Conservation (phyloP, 192 early-diverging fungal genomes). For the Podila verticillata region DNA sequence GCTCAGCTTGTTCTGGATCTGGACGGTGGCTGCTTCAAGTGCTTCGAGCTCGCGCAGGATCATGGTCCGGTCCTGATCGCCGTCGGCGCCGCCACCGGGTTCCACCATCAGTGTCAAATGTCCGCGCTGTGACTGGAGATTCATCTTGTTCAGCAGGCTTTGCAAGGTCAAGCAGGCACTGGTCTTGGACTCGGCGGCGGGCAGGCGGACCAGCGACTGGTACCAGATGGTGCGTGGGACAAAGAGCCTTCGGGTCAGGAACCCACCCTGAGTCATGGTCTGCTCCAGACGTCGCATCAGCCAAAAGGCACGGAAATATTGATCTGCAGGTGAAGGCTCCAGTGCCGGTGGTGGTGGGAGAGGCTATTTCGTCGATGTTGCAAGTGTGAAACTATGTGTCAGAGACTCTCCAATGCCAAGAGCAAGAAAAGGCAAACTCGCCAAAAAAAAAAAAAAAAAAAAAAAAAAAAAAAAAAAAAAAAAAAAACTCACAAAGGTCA, state of each 20-base stretch:
- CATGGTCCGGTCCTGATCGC: conserved; percentile 16
- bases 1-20: conserved; percentile 24
- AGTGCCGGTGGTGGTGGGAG: background rate
- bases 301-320: conserved; percentile 54
- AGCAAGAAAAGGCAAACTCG: background rate
- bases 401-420: background rate
- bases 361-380: conserved; percentile 1
- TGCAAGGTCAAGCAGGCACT: conserved; percentile 33
- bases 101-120: conserved; percentile 15
- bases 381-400: background rate
- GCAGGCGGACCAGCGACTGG: conserved; percentile 32
- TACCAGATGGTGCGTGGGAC: conserved; percentile 51
- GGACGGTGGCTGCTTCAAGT: conserved; percentile 11
- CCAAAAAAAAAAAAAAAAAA: background rate
- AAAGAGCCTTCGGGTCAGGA: conserved; percentile 44
- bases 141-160: conserved; percentile 9
- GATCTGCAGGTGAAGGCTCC: conserved; percentile 25
- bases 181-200: conserved; percentile 47
- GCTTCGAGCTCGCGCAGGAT: conserved; percentile 25
- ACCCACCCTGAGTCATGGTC: conserved; percentile 55
- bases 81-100: conserved; percentile 11
- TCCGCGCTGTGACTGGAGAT: conserved; percentile 10
- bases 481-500: conserved; percentile 11
- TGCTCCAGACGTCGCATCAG: conserved; percentile 50
- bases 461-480: background rate